phyloP scores from a whole-genome alignment of 805 yeast genomes.

The Spathaspora boniae region DNA sequence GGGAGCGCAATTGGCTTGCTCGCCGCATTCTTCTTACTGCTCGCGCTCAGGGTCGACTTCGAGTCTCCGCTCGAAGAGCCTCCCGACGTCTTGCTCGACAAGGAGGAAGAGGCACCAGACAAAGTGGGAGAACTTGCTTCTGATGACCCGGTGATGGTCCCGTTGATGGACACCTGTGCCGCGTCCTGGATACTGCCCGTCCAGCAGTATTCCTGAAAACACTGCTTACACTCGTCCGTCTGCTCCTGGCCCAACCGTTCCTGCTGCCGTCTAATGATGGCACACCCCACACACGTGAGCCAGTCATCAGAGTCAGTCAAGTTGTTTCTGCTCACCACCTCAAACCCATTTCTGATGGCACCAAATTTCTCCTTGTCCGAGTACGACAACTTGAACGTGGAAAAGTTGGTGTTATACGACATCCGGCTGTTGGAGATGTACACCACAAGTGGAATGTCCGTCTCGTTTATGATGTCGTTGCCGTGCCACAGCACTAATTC shows the following conservation, averaged over 20 bases:
- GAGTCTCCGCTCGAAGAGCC: too few species aligned
- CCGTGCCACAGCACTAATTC: conserved; percentile 27
- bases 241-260: conserved; percentile 64
- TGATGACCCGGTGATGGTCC: neutral
- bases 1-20: too few species aligned
- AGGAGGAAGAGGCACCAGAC: too few species aligned
- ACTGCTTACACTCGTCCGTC: conserved; percentile 62
- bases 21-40: too few species aligned
- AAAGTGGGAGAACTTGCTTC: too few species aligned
- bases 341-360: conserved; percentile 73
- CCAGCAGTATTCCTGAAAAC: conserved; percentile 79
- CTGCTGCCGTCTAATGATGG: conserved; percentile 70
- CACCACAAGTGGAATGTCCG: conserved; percentile 68
- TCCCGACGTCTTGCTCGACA: too few species aligned
- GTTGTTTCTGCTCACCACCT: conserved; percentile 61
- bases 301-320: conserved; percentile 65
- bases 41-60: too few species aligned
- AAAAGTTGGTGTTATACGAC: conserved; percentile 64
- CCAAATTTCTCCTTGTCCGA: conserved; percentile 51
- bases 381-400: conserved; percentile 67
- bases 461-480: conserved; percentile 42
- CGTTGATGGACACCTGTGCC: conserved; percentile 6
- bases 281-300: conserved; percentile 78
- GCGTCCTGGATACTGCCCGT: conserved; percentile 7
- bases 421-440: conserved; percentile 73